These are phyloP conservation scores for Penicillium brevicompactum DNA, from an alignment of 2,329 filamentous ascomycete species.

Conservation along the genomic window DNA sequence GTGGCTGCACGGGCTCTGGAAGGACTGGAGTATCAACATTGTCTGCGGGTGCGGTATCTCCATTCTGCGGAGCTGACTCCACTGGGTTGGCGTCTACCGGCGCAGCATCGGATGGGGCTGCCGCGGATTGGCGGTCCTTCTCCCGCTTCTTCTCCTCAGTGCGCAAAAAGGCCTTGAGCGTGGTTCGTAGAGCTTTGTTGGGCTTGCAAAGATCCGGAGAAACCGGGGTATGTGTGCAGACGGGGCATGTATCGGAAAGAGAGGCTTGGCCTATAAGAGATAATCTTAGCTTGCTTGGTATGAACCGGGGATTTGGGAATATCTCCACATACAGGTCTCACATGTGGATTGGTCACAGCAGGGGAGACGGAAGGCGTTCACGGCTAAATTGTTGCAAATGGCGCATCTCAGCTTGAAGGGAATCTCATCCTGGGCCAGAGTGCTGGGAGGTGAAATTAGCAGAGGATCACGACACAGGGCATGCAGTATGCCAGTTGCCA, in stretches of 20 bases:
- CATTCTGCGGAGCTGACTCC: constrained; percentile 21
- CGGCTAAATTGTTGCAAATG: constrained; percentile 84
- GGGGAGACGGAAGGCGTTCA: constrained; percentile 87
- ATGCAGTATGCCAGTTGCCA: not conserved
- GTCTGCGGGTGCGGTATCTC: constrained; percentile 16
- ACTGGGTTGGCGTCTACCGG: constrained; percentile 23
- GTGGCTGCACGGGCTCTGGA: constrained; percentile 8
- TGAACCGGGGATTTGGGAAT: not conserved
- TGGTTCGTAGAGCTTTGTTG: constrained; percentile 88
- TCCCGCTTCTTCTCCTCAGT: constrained; percentile 90
- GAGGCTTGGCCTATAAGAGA: constrained; percentile 67
- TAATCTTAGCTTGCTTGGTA: not conserved
- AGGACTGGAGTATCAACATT: constrained; percentile 9
- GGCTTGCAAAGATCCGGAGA: constrained; percentile 83
- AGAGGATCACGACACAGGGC: not conserved
- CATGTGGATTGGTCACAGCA: constrained; percentile 97
- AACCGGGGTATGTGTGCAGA: constrained; percentile 89
- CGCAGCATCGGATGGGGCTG: constrained; percentile 30
- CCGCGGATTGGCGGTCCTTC: constrained; percentile 51
- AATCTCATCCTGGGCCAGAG: constrained; percentile 78
- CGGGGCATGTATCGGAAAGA: constrained; percentile 78
- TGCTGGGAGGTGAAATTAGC: constrained; percentile 51
- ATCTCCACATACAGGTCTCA: constrained; percentile 69
- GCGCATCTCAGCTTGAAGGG: constrained; percentile 96
- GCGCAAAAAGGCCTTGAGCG: constrained; percentile 86